Conservation (phyloP, 345 rosid species). For the Balakata baccata region DNA sequence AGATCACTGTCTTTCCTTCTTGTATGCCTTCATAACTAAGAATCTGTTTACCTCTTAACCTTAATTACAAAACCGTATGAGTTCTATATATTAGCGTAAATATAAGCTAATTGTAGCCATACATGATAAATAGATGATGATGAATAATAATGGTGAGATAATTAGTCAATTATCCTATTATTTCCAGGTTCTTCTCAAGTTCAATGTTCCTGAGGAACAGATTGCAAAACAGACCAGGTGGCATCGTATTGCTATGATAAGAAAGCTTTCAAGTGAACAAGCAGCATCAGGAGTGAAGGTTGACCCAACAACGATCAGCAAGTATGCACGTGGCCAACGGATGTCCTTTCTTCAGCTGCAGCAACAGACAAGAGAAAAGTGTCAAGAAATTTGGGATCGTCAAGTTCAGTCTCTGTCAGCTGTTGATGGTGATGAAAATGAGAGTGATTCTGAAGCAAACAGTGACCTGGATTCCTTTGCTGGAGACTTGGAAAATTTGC, state of each 20-base stretch:
- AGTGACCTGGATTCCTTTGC: slow-evolving; percentile 99
- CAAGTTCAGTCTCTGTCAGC: slow-evolving; percentile 85
- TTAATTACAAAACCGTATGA: neutral
- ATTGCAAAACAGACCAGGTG: slow-evolving; percentile 91
- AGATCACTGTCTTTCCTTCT: neutral
- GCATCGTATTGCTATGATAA: slow-evolving; percentile 99
- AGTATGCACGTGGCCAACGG: slow-evolving; percentile 97
- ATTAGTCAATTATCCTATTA: neutral
- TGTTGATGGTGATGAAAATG: slow-evolving; percentile 74
- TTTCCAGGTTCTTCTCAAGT: slow-evolving; percentile 84
- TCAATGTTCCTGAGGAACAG: slow-evolving; percentile 85
- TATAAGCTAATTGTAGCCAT: neutral
- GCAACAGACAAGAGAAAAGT: slow-evolving; percentile 97
- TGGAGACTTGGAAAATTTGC: slow-evolving; percentile 93
- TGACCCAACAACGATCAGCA: slow-evolving; percentile 87
- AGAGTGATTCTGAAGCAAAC: slow-evolving; percentile 86
- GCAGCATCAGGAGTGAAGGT: slow-evolving; percentile 94
- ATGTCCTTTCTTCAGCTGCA: slow-evolving; percentile 98
- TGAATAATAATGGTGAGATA: neutral
- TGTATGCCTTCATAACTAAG: neutral
- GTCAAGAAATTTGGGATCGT: slow-evolving; percentile 99
- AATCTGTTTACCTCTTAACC: neutral
- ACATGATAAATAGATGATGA: neutral
- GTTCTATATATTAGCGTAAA: neutral
- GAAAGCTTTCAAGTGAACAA: slow-evolving; percentile 98